Percentiles rank a stretch among this genome's conserved stretches.
Evolutionary conservation across 2,329 filamentous ascomycete genomes (phyloP).

Genomic region (Calonectria pseudoturangicola): DNA sequence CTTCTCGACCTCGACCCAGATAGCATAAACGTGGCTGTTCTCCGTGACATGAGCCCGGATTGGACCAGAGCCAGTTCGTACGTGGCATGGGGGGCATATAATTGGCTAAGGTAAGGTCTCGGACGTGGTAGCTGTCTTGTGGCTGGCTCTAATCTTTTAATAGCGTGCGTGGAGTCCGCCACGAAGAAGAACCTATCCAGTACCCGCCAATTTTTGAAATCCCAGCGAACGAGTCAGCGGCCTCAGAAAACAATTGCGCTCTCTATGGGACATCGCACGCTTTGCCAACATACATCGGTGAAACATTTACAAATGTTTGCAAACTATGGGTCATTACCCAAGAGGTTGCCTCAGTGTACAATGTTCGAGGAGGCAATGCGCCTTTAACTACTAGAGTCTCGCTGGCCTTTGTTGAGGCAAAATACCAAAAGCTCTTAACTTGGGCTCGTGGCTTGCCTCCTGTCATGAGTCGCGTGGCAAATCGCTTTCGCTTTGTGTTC

Average conservation of each 20-base stretch:
- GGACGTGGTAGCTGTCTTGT: not conserved
- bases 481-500: not conserved
- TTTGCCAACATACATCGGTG: not conserved
- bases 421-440: not conserved
- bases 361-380: not conserved
- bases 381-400: not conserved
- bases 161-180: not conserved
- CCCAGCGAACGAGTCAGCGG: not conserved
- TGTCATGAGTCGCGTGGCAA: not conserved
- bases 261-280: not conserved
- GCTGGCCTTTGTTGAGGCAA: not conserved
- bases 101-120: not conserved
- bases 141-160: not conserved
- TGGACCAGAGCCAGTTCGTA: not conserved
- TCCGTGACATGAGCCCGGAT: not conserved
- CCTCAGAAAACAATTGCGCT: not conserved
- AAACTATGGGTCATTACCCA: not conserved
- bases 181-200: not conserved
- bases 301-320: not conserved
- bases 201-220: not conserved
- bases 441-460: not conserved
- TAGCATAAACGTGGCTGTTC: not conserved
- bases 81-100: slow-evolving; percentile 1
- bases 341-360: not conserved
- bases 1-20: not conserved